Percentiles rank a stretch among this genome's conserved stretches.
Conservation (phyloP, 768 basidiomycete genomes). For the Termitomyces sp. region DNA sequence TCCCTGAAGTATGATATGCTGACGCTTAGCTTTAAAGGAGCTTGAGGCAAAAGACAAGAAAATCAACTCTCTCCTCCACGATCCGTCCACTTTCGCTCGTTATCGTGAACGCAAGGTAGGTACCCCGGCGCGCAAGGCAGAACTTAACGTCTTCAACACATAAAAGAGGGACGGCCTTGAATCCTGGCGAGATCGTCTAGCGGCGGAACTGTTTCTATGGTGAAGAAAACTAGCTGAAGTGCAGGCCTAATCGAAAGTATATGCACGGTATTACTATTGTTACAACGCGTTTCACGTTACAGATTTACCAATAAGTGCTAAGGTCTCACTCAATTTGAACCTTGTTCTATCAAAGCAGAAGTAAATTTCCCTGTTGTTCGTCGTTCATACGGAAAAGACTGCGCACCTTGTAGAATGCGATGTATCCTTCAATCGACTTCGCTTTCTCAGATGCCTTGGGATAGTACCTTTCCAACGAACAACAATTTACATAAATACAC, state of each 20-base stretch:
- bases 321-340: slow-evolving; percentile 26
- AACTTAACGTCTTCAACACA: background rate
- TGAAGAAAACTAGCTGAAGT: background rate
- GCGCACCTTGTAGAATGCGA: slow-evolving; percentile 77
- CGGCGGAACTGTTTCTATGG: no score
- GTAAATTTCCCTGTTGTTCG: background rate
- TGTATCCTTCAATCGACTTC: slow-evolving; percentile 56
- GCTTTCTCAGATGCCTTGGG: slow-evolving; percentile 52
- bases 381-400: background rate
- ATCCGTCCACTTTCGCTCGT: background rate
- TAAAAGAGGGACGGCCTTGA: background rate
- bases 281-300: background rate
- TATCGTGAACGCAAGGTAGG: background rate
- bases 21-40: background rate
- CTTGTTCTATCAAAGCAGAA: slow-evolving; percentile 29
- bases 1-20: background rate
- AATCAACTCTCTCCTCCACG: background rate
- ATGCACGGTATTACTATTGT: background rate
- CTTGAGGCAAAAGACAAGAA: background rate
- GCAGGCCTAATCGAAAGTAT: background rate
- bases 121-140: background rate
- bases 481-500: background rate
- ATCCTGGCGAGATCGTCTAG: no score
- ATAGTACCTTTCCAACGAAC: slow-evolving; percentile 54
- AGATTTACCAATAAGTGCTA: background rate